These are phyloP conservation scores for Scutellaria minor DNA, from an alignment of 257 asterid genomes.

Conservation along the genomic window DNA sequence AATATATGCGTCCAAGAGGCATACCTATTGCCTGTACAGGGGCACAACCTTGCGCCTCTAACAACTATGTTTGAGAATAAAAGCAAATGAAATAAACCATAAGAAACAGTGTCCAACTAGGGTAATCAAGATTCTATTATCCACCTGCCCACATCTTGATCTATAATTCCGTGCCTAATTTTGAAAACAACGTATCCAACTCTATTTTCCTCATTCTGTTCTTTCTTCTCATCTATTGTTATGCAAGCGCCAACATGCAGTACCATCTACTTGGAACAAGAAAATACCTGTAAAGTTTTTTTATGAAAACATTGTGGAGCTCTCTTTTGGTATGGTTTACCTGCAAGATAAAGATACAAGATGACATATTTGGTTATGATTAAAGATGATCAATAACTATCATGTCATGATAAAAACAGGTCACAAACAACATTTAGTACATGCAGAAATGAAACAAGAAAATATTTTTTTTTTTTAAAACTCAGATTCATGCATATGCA, in stretches of 20 bases:
- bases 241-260: neutral
- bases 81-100: neutral
- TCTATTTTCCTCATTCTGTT: slow-evolving; percentile 12
- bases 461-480: neutral
- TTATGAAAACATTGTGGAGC: slow-evolving; percentile 88
- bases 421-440: neutral
- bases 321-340: slow-evolving; percentile 95
- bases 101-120: neutral
- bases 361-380: slow-evolving; percentile 11
- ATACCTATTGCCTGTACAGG: no score
- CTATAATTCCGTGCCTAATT: neutral
- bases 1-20: no score
- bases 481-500: slow-evolving; percentile 7
- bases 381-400: neutral
- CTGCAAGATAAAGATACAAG: slow-evolving; percentile 49
- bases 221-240: slow-evolving; percentile 13
- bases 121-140: slow-evolving; percentile 15
- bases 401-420: slow-evolving; percentile 6
- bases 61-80: no score
- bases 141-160: neutral
- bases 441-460: neutral
- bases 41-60: no score
- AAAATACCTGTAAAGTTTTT: slow-evolving; percentile 87
- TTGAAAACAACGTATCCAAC: slow-evolving; percentile 25
- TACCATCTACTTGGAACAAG: slow-evolving; percentile 12